Evolutionary conservation across 208 protist species (phyloP), one percentile per base, ranked within the genome.

Genomic region (Zelonia costaricensis): DNA sequence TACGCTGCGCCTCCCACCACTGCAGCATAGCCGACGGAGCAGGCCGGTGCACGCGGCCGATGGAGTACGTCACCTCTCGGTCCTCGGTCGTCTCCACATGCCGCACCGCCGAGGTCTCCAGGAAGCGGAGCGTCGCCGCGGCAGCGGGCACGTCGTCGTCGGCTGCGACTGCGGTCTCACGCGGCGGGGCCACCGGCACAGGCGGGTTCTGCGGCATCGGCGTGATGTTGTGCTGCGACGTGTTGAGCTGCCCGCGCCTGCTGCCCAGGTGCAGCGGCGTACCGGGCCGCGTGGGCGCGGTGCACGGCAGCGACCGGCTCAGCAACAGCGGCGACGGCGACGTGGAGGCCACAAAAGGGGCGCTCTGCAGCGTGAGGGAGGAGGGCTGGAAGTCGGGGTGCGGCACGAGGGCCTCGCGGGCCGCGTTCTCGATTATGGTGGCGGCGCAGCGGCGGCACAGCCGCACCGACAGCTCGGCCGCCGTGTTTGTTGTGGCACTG

Each of bases 401-500:
- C 22, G 66, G 20, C 36, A 42, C 18, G 4, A 58, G 42, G 18
- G 52, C 38, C 39, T 73, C 66, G 5, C 66, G 36, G 20, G 56
- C 44, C 1, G 58, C 61, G 13, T 71, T 70, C 10, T 60, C 56
- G 1, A 68, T 12, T 9, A 70, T 61, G 49, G 54, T 76, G 44
- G 62, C 51, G 31, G 78, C 51, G n/a, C 77, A 84, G 54, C 69
- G 64, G 30, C 67, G 61, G 39, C 73, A 81, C 1, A 82, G 40
- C 12, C 73, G 69, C 13, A 55, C 45, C 0, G 62, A 42, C 15
- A 61, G 58, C 66, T 65, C 58, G 15, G 18, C 54, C 10, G 18
- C 49, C 62, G 51, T 43, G 16, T 54, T 5, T 5, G 64, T 22
- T 10, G 33, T 8, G 0, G 63, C 57, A 9, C 5, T 23, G 7